Conservation (phyloP, 2,329 filamentous ascomycete species). For the Aspergillus eucalypticola region DNA sequence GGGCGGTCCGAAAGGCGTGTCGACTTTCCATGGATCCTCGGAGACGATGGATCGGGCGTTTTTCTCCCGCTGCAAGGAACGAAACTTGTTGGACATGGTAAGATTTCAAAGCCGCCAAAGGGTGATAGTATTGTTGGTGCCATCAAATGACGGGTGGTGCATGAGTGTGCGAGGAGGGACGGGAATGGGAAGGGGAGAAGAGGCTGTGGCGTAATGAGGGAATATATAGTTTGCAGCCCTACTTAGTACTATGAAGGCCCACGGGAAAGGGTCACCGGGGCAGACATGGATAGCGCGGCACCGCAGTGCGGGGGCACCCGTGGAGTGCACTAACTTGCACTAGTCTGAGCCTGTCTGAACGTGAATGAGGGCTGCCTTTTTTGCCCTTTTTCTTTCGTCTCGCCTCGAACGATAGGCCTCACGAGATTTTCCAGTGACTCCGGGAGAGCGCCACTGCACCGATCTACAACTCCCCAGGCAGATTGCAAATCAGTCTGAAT, state of each 20-base stretch:
- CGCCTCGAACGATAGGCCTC: background rate
- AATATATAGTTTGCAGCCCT: slow-evolving; percentile 10
- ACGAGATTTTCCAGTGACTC: background rate
- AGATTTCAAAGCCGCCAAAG: background rate
- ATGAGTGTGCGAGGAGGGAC: background rate
- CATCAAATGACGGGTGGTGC: background rate
- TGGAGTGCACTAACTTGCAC: background rate
- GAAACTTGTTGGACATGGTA: slow-evolving; percentile 20
- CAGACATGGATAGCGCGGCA: slow-evolving; percentile 9
- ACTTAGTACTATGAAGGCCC: background rate
- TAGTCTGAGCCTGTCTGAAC: background rate
- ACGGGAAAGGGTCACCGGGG: slow-evolving; percentile 10
- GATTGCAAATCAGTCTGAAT: background rate
- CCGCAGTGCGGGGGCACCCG: slow-evolving; percentile 5
- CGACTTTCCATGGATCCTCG: slow-evolving; percentile 33
- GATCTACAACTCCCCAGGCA: background rate
- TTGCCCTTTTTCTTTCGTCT: too few relatives aligned
- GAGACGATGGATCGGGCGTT: slow-evolving; percentile 26
- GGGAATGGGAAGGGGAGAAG: background rate
- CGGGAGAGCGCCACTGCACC: background rate
- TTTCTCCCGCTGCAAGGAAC: slow-evolving; percentile 25
- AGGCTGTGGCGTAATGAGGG: background rate
- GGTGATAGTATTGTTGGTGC: background rate
- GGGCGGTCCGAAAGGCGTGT: slow-evolving; percentile 36
- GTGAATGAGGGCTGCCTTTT: background rate